These are phyloP conservation scores for Athelia sp. DNA, from an alignment of 1,284 basidiomycete genomes.

Conservation along the genomic window DNA sequence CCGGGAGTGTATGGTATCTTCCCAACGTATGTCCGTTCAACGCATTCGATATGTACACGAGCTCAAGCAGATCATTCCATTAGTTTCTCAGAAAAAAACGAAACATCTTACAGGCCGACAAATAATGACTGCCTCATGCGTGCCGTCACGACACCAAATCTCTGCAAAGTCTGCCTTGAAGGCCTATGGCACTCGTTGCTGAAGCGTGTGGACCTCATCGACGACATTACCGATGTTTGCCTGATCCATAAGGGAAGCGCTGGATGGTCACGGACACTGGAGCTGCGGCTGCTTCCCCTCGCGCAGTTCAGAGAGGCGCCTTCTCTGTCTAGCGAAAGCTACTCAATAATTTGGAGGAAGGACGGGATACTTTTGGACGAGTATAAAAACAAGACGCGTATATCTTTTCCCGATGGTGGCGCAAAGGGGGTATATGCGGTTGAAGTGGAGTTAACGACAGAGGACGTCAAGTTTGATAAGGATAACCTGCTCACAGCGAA, in stretches of 20 bases:
- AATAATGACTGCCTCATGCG: slow-evolving; percentile 87
- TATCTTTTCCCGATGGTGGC: slow-evolving; percentile 31
- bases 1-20: slow-evolving; percentile 67
- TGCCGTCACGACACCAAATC: slow-evolving; percentile 61
- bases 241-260: slow-evolving; percentile 5
- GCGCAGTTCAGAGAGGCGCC: slow-evolving; percentile 46
- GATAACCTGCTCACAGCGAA: slow-evolving; percentile 21
- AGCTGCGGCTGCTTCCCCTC: slow-evolving; percentile 49
- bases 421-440: slow-evolving; percentile 36
- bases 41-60: slow-evolving; percentile 5
- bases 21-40: slow-evolving; percentile 55
- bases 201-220: slow-evolving; percentile 54
- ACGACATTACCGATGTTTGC: slow-evolving; percentile 38
- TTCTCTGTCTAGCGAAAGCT: slow-evolving; percentile 39
- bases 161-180: slow-evolving; percentile 74
- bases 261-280: slow-evolving; percentile 25
- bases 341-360: slow-evolving; percentile 49
- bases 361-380: slow-evolving; percentile 35
- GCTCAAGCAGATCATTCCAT: not conserved
- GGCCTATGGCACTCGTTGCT: slow-evolving; percentile 68
- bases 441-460: slow-evolving; percentile 46
- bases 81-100: slow-evolving; percentile 57
- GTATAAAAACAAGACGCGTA: slow-evolving; percentile 43
- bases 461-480: slow-evolving; percentile 48
- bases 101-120: slow-evolving; percentile 68